These are phyloP conservation scores for Apiospora rasikravindrae DNA, from an alignment of 2,329 filamentous ascomycete species.

Conservation along the genomic window DNA sequence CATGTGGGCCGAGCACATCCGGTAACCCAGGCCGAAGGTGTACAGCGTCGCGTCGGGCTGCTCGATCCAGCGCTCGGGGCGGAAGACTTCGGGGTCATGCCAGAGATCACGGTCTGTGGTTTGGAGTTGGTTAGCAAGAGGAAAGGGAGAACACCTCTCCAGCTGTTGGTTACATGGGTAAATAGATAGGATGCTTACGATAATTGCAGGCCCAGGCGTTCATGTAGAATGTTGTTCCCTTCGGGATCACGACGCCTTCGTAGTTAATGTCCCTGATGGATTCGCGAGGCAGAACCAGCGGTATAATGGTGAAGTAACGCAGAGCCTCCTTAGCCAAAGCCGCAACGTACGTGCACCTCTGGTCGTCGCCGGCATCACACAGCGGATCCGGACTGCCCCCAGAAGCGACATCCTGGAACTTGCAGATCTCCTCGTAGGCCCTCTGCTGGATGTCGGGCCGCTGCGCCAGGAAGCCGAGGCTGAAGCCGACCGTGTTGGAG, in stretches of 20 bases:
- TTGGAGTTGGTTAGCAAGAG: not conserved
- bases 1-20: conserved; percentile 37
- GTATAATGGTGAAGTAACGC: conserved; percentile 80
- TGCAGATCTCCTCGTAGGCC: conserved; percentile 58
- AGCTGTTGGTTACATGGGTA: too few species aligned
- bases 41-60: conserved; percentile 34
- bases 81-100: conserved; percentile 32
- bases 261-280: conserved; percentile 76
- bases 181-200: conserved; percentile 28
- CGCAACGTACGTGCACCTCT: conserved; percentile 75
- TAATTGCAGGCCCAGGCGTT: conserved; percentile 38
- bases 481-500: conserved; percentile 70
- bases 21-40: conserved; percentile 36
- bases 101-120: conserved; percentile 34
- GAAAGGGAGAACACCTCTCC: not conserved
- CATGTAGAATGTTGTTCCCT: conserved; percentile 83
- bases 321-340: conserved; percentile 80
- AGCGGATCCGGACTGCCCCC: conserved; percentile 53
- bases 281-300: conserved; percentile 75
- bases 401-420: conserved; percentile 51
- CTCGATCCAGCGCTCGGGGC: conserved; percentile 34
- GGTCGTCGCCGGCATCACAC: conserved; percentile 76
- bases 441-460: conserved; percentile 67
- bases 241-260: conserved; percentile 69
- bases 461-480: conserved; percentile 63